phyloP scores from a whole-genome alignment of 805 yeast genomes.

The Myxozyma lipomycoides region DNA sequence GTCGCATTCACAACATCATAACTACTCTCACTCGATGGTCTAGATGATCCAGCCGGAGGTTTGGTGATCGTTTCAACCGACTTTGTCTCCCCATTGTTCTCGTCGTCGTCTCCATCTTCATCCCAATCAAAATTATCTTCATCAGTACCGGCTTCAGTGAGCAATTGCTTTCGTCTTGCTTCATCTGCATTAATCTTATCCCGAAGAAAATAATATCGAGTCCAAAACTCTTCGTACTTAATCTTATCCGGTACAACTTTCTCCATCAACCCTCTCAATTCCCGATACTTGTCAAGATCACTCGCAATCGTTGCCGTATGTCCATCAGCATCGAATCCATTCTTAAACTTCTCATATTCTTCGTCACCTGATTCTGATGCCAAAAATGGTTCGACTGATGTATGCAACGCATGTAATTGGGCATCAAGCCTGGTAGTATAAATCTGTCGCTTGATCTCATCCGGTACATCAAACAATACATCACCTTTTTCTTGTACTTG shows the following conservation, averaged over 20 bases:
- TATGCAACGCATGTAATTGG: conserved; percentile 54
- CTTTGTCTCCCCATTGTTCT: conserved; percentile 29
- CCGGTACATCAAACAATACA: conserved; percentile 21
- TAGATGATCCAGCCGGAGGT: conserved; percentile 25
- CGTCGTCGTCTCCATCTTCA: conserved; percentile 43
- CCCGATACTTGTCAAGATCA: conserved; percentile 48
- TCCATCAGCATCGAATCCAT: conserved; percentile 44
- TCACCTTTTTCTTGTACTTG: conserved; percentile 1
- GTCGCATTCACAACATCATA: conserved; percentile 40
- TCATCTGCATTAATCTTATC: conserved; percentile 58
- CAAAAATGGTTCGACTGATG: conserved; percentile 47
- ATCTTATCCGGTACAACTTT: conserved; percentile 62
- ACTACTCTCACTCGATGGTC: conserved; percentile 42
- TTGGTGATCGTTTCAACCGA: conserved; percentile 13
- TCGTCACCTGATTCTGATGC: conserved; percentile 34
- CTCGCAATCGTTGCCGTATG: conserved; percentile 51
- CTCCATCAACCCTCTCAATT: conserved; percentile 54
- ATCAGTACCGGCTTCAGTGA: conserved; percentile 41
- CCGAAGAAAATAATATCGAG: conserved; percentile 56
- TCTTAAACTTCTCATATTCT: conserved; percentile 37
- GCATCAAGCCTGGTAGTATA: conserved; percentile 53
- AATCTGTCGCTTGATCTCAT: conserved; percentile 26
- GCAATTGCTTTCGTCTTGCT: conserved; percentile 57
- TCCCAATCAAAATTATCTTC: conserved; percentile 46
- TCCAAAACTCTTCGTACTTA: conserved; percentile 68